Evolutionary conservation across 2,329 filamentous ascomycete genomes (phyloP), one percentile per base, ranked within the genome.

Genomic region (Colletotrichum cordylinicola): DNA sequence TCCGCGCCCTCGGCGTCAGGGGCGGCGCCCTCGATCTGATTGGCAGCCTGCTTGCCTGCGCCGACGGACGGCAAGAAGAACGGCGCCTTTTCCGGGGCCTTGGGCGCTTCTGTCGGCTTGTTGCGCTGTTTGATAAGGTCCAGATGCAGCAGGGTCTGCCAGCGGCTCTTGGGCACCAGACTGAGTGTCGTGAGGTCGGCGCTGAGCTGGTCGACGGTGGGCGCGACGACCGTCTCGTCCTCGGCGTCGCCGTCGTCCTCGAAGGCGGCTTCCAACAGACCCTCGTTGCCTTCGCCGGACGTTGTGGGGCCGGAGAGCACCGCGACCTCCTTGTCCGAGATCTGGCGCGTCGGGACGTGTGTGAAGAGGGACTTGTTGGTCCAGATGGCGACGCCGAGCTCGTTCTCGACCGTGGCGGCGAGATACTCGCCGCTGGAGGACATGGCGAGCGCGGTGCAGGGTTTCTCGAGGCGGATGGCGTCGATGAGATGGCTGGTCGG

Each of bases 401-500:
- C 92, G 73, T 94, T 94, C 70, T 95, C 92, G 69, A 96, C 93
- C 0, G 96, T 94, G 5, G 96, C 97, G 5, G 97, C 97, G n/a
- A 99, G 90, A 80, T 96, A 98, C 81, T 99, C 97, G 16, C 96
- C 97, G 0, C 95, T 98, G 2, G 90, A 89, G 0, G 97, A 98
- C 88, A 98, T 98, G 9, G 96, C 92, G 15, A 99, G 88, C 4
- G 95, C 93, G 18, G 93, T 97, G 83, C 96, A 98, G 13, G 93
- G 93, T 70, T 91, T 94, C 71, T 93, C 92, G 7, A 98, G 91
- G 74, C 92, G 92, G 85, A 99, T 96, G 4, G 95, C 95, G 82
- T 99, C 97, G 77, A 99, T 97, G 16, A 99, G 89, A 85, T 99
- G 96, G 31, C 96, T 96, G 0, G 98, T 99, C 0, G 97, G 95